phyloP scores from a whole-genome alignment of 495 filamentous ascomycete genomes.

The Annulohypoxylon bovei region DNA sequence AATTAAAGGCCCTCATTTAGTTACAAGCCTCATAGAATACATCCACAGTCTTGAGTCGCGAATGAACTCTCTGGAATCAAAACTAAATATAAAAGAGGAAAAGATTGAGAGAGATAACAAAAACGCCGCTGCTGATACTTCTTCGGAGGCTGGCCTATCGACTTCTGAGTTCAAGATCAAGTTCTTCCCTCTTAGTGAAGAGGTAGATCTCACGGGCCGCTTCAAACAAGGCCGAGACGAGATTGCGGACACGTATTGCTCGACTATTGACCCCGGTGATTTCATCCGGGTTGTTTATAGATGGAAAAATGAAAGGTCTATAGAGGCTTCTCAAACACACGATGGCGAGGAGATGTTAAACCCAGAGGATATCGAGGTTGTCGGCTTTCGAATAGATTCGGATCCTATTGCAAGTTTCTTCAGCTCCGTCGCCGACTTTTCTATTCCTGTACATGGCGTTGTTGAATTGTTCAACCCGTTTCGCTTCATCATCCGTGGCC shows the following conservation, averaged over 20 bases:
- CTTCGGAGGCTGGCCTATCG: not conserved
- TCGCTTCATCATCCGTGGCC: not conserved
- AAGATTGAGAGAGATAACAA: not conserved
- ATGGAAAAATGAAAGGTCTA: conserved; percentile 4
- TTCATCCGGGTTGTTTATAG: conserved; percentile 5
- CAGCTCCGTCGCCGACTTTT: not conserved
- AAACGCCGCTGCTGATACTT: not conserved
- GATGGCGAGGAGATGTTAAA: not conserved
- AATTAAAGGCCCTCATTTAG: not conserved
- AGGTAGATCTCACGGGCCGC: not conserved
- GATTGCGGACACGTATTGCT: not conserved
- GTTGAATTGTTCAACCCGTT: not conserved
- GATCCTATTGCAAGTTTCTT: not conserved
- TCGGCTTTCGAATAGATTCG: not conserved
- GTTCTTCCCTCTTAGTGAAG: not conserved
- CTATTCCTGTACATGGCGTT: not conserved
- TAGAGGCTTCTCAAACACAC: not conserved
- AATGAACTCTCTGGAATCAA: not conserved
- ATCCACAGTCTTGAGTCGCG: not conserved
- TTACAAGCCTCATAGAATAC: not conserved
- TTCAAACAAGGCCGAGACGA: not conserved
- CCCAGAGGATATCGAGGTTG: not conserved
- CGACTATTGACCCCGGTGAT: not conserved
- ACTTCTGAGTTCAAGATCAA: not conserved
- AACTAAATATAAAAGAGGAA: not conserved